Conservation (phyloP, 73 alveolate species). For the Durusdinium trenchii region DNA sequence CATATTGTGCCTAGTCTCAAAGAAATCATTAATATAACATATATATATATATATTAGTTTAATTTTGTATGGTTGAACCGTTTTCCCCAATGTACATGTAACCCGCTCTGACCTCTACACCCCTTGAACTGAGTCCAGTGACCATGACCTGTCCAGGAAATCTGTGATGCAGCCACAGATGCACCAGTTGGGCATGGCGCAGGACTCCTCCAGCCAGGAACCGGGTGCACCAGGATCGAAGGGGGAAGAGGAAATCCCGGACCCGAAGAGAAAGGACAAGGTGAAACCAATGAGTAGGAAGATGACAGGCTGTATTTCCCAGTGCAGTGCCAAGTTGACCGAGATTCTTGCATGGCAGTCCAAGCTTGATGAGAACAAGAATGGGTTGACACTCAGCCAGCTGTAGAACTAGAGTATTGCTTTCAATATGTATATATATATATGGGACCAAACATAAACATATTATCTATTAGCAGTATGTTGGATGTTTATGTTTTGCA, state of each 20-base stretch:
- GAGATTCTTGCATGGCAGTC: slow-evolving; percentile 9
- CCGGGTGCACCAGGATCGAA: neutral
- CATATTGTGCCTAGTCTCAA: neutral
- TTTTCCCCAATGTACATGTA: no score
- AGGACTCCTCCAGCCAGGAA: no score
- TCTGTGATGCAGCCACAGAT: neutral
- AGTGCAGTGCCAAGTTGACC: neutral
- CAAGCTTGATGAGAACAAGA: neutral
- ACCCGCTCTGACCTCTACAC: no score
- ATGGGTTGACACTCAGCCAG: neutral
- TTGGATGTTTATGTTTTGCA: neutral
- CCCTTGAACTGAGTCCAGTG: no score
- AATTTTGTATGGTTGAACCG: no score
- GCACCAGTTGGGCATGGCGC: neutral
- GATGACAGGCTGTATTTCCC: neutral
- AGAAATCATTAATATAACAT: neutral
- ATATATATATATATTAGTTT: no score
- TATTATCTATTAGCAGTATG: neutral
- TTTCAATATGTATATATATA: neutral
- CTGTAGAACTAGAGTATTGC: neutral
- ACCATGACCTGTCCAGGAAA: neutral
- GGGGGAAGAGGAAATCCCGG: neutral
- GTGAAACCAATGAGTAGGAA: neutral
- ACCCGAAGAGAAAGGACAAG: neutral
- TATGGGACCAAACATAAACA: neutral